Evolutionary conservation across 164 flowering plant species (phyloP).

Genomic region (Tetracentron sinense): DNA sequence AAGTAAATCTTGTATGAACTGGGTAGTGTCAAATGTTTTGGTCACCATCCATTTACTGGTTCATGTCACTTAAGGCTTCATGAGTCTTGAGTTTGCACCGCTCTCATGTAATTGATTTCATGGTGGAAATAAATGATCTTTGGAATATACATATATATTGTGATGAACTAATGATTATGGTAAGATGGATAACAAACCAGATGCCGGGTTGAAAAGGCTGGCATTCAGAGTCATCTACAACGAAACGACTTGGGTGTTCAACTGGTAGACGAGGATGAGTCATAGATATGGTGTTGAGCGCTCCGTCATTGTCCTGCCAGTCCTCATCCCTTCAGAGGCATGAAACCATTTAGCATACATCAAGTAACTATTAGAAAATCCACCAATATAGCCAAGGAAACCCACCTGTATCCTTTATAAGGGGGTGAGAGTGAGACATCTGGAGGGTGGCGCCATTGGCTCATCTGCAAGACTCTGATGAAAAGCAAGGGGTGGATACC

Average conservation of each 20-base stretch:
- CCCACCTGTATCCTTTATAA: conserved; percentile 90
- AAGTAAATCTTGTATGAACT: too few relatives aligned
- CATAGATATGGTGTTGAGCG: conserved; percentile 92
- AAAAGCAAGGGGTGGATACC: conserved; percentile 85
- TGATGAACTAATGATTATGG: not conserved
- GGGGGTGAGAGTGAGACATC: conserved; percentile 72
- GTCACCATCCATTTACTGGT: too few relatives aligned
- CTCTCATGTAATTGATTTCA: too few relatives aligned
- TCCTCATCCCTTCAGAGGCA: conserved; percentile 75
- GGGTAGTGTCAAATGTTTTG: too few relatives aligned
- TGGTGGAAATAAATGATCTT: too few relatives aligned
- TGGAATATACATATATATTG: too few relatives aligned
- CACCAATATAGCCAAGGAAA: not conserved
- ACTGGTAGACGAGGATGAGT: conserved; percentile 86
- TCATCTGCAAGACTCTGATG: conserved; percentile 82
- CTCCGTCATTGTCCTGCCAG: conserved; percentile 99
- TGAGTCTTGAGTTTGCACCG: too few relatives aligned
- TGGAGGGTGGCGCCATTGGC: conserved; percentile 76
- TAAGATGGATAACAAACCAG: conserved; percentile 55
- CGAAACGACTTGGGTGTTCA: conserved; percentile 77
- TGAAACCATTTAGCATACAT: not conserved
- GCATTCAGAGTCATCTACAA: conserved; percentile 69
- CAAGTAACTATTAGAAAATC: not conserved
- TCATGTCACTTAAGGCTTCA: too few relatives aligned
- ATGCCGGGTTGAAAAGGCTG: conserved; percentile 85